These are phyloP conservation scores for Suhomyces xylopsoci DNA, from an alignment of 805 yeast species.

Conservation along the genomic window DNA sequence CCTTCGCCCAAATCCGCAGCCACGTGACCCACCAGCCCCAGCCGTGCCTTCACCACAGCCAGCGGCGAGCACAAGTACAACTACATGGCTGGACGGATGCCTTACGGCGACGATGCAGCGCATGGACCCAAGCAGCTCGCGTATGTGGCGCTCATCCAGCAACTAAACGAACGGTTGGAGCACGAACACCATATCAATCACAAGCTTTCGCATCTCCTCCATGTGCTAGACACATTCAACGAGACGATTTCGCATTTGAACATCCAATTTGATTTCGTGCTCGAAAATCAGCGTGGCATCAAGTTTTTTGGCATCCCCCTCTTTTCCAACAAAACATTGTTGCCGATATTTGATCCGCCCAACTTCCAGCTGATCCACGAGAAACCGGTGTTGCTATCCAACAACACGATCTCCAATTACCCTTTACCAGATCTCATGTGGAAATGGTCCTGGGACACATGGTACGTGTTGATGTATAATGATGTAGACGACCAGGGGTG, in stretches of 20 bases:
- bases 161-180: conserved; percentile 2
- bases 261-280: conserved; percentile 37
- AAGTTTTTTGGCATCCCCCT: conserved; percentile 51
- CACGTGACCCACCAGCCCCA: not conserved
- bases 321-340: conserved; percentile 43
- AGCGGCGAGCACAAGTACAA: not conserved
- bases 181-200: conserved; percentile 3
- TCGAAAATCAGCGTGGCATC: conserved; percentile 56
- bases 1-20: not conserved
- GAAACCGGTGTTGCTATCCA: conserved; percentile 22
- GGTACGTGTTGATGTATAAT: conserved; percentile 69
- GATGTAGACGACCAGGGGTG: conserved; percentile 88
- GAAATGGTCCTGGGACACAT: conserved; percentile 66
- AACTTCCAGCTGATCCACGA: conserved; percentile 46
- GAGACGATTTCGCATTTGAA: conserved; percentile 2
- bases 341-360: conserved; percentile 52
- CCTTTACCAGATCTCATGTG: conserved; percentile 60
- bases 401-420: conserved; percentile 24
- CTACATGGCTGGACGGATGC: not conserved
- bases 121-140: not conserved
- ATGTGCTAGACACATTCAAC: conserved; percentile 8
- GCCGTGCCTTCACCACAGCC: not conserved
- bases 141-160: conserved; percentile 7
- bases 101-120: not conserved
- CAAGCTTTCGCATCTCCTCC: conserved; percentile 7